Evolutionary conservation across 2,329 filamentous ascomycete genomes (phyloP), one percentile per base, ranked within the genome.

Genomic region (Cryphonectria nitschkei): DNA sequence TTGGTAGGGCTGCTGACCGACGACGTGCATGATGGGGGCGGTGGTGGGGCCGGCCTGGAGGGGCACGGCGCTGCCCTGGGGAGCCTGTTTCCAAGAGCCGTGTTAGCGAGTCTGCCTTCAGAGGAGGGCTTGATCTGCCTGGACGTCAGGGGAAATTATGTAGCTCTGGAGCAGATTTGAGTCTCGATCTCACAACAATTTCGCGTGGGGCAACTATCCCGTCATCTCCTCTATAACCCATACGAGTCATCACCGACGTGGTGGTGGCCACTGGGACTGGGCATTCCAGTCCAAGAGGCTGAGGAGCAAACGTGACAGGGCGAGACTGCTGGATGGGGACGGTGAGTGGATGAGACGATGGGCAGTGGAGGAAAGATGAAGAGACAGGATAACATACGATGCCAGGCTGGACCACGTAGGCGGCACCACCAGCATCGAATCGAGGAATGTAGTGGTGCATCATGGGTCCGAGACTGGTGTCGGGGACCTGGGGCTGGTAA

Each of bases 401-500:
- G 71, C 68, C 56, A 68, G 71, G 66, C 9, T 66, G 68, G 32
- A 56, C 26, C 46, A 56, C 61, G 19, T 39, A 65, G 60, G 61
- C 66, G 60, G 61, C 66, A 16, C n/a, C 37, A 39, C 77, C 77
- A 39, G 54, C 78, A 75, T 89, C 87, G 74, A 81, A 82, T 60
- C 86, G 87, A 73, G 88, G 88, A 67, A 86, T 79, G 74, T 89
- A 90, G 29, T 83, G 82, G 73, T 90, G 87, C 39, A 82, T 76
- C 70, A 86, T 86, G 1, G 86, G 84, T 3, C 88, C 88, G 76
- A 84, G 82, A 60, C 84, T 85, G 22, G 87, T 88, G 74, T 88
- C 86, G 3, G 87, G 86, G 22, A 88, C 86, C 39, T 86, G 87
- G 0, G 88, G 88, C 75, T 89, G 86, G 75, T 86, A 89, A 77